Base-by-base conservation (phyloP, 208 protist genomes). In the Angomonas ambiguus region DNA sequence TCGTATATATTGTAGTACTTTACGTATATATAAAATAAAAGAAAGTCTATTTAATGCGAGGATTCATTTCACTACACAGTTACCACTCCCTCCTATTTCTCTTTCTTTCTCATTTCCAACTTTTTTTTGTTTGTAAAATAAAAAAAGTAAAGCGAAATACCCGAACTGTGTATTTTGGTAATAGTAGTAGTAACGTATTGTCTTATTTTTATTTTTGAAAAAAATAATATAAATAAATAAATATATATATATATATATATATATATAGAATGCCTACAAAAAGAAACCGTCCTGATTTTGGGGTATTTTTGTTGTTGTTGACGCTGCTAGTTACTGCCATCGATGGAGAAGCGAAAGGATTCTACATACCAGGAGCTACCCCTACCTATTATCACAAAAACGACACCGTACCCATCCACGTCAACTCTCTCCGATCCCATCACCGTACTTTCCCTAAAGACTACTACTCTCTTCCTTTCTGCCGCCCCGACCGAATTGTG, bases 401-500 rank as follows among this genome's bases (percentile, higher is more conserved):
- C 24, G 83, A 81, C 0, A 30, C 38, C 0, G 79, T 95, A 4
- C 24, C 31, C 1, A 79, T 95, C 42, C 67, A 60, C 41, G 89
- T 88, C 27, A 93, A 92, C 58, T 80, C 89, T 0, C 63, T 93
- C 27, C 89, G 86, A 38, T 93, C 88, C 2, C 65, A 80, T 27
- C 75, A 72, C 10, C 76, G 77, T 42, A 72, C 87, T 48, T 91
- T 92, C 35, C 77, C 88, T 11, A 77, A 82, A 25, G 76, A 87
- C 27, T 95, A 91, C 67, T 84, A 82, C 58, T 76, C 62, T 3
- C 71, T 92, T 55, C 84, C 87, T 0, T 91, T 95, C 38, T 93
- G 89, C 65, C 42, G 65, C 11, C 71, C 74, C 4, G 38, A 74
- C 1, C 42, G 51, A 20, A 67, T 88, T 18, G 31, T 62, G 27